phyloP scores from a whole-genome alignment of 176 grass and related monocot genomes.

The Puccinellia tenuiflora region DNA sequence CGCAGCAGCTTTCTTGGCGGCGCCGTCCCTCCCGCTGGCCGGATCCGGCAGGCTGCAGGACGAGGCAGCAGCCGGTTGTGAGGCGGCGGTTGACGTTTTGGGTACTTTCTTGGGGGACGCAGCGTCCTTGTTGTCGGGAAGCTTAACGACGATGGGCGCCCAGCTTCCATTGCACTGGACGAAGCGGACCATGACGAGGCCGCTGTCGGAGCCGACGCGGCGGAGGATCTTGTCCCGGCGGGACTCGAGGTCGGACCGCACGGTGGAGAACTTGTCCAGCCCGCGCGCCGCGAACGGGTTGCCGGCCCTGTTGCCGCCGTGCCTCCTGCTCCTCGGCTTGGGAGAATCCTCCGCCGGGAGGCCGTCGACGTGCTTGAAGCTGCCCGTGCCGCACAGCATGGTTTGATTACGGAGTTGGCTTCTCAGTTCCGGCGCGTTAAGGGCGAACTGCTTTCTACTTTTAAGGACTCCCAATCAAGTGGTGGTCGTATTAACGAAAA shows the following conservation, averaged over 20 bases:
- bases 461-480: background rate
- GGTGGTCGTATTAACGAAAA: background rate
- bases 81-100: background rate
- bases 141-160: constrained; percentile 55
- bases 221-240: constrained; percentile 52
- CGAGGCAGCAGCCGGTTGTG: background rate
- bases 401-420: background rate
- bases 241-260: constrained; percentile 57
- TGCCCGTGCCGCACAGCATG: constrained; percentile 57
- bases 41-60: background rate
- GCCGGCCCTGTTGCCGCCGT: constrained; percentile 34
- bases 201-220: constrained; percentile 20
- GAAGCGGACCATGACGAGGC: constrained; percentile 52
- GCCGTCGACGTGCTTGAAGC: constrained; percentile 51
- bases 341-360: background rate
- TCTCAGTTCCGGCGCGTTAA: background rate
- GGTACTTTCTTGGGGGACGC: background rate
- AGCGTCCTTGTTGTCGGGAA: constrained; percentile 15
- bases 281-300: constrained; percentile 59
- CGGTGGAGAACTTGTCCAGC: constrained; percentile 73
- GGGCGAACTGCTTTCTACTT: background rate
- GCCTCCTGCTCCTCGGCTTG: constrained; percentile 12
- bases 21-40: background rate
- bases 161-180: constrained; percentile 46
- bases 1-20: background rate